Percentiles rank a stretch among this genome's conserved stretches.
These are phyloP conservation scores for Peronospora farinosa DNA, from an alignment of 352 stramenopile genomes.

Conservation along the genomic window DNA sequence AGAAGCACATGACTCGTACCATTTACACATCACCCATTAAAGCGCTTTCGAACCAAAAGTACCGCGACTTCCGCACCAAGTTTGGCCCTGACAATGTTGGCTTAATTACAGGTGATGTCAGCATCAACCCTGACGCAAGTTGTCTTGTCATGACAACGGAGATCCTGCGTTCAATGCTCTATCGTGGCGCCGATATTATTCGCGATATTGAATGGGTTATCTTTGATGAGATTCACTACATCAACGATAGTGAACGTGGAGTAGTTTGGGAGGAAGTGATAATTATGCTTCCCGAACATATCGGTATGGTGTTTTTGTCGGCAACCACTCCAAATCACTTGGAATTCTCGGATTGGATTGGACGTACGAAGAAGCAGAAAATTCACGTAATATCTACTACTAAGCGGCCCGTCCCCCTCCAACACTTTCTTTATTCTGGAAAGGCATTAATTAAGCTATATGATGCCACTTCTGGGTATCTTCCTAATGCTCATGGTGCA, in stretches of 20 bases:
- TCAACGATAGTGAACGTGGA: conserved; percentile 96
- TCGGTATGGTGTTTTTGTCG: conserved; percentile 97
- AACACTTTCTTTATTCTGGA: conserved; percentile 93
- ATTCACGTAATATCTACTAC: conserved; percentile 97
- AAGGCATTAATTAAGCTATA: conserved; percentile 90
- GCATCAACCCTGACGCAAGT: conserved; percentile 92
- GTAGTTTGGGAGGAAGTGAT: conserved; percentile 98
- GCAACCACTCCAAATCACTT: conserved; percentile 98
- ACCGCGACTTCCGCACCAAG: conserved; percentile 93
- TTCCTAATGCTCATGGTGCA: conserved; percentile 47
- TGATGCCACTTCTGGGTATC: conserved; percentile 46
- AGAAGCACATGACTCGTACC: conserved; percentile 86
- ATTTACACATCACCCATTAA: conserved; percentile 99
- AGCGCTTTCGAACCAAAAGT: conserved; percentile 98
- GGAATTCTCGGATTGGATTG: conserved; percentile 99
- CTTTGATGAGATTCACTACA: conserved; percentile 97
- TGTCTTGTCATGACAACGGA: conserved; percentile 98
- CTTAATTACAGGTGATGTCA: conserved; percentile 96
- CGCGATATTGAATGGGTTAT: conserved; percentile 97
- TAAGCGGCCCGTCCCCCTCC: conserved; percentile 94
- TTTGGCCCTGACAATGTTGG: conserved; percentile 93
- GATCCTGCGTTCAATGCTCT: conserved; percentile 95
- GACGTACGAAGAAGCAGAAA: conserved; percentile 91
- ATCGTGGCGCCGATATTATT: conserved; percentile 93
- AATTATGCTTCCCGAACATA: conserved; percentile 95